Evolutionary conservation across 352 stramenopile species (phyloP).

Genomic region (Phytophthora fragariaefolia): DNA sequence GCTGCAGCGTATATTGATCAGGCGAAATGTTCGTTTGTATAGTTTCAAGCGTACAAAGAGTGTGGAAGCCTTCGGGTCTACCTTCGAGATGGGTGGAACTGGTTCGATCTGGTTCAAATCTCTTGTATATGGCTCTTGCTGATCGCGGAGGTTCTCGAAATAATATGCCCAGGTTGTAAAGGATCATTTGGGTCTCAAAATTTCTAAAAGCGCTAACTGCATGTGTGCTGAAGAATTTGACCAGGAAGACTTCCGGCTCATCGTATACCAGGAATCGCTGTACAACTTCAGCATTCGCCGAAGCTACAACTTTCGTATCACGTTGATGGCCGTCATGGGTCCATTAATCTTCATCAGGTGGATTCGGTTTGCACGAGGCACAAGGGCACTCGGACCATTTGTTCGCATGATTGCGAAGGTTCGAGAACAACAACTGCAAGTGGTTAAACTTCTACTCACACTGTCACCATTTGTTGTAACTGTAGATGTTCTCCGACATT

Average conservation of each 20-base stretch:
- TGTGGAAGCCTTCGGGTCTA: constrained; percentile 63
- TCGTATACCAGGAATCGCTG: constrained; percentile 68
- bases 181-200: not conserved
- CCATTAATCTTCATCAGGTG: constrained; percentile 84
- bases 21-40: not conserved
- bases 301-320: constrained; percentile 76
- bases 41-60: constrained; percentile 56
- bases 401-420: constrained; percentile 90
- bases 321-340: constrained; percentile 79
- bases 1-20: not conserved
- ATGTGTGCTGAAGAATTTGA: constrained; percentile 9
- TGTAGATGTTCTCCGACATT: constrained; percentile 86
- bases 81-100: constrained; percentile 79
- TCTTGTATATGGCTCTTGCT: constrained; percentile 72
- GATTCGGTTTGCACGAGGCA: constrained; percentile 83
- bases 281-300: constrained; percentile 63
- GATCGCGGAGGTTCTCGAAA: constrained; percentile 54
- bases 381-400: constrained; percentile 69
- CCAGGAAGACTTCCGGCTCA: constrained; percentile 54
- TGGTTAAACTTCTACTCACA: not conserved
- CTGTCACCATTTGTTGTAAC: not conserved
- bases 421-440: not conserved
- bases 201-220: not conserved
- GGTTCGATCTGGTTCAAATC: constrained; percentile 80
- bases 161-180: constrained; percentile 32